phyloP scores from a whole-genome alignment of 2,329 filamentous ascomycete genomes.

The Paracamarosporium sp. region DNA sequence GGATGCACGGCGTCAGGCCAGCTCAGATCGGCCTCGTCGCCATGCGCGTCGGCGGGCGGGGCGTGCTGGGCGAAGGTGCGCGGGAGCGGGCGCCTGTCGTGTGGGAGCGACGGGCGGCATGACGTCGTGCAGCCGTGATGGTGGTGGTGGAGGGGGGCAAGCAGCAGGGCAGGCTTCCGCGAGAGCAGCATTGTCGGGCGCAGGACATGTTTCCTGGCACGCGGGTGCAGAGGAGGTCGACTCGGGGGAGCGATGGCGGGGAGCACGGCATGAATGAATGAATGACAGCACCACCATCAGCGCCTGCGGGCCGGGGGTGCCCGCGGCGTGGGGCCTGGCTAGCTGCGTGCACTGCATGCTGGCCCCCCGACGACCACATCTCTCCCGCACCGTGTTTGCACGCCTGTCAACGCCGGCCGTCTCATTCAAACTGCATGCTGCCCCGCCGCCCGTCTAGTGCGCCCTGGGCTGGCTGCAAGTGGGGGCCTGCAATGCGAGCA shows the following conservation, averaged over 20 bases:
- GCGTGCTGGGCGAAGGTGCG: constrained; percentile 38
- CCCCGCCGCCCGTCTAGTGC: not conserved
- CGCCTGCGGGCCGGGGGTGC: too few relatives aligned
- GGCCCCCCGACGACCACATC: not conserved
- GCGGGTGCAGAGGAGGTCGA: constrained; percentile 12
- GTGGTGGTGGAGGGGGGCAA: constrained; percentile 34
- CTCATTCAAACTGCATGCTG: constrained; percentile 4
- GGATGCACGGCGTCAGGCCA: constrained; percentile 46
- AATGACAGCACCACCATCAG: not conserved
- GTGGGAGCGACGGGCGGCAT: constrained; percentile 48
- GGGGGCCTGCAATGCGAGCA: constrained; percentile 18
- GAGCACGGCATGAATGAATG: constrained; percentile 1
- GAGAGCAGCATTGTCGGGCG: constrained; percentile 18
- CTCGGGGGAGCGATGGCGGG: constrained; percentile 11
- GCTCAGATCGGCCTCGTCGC: constrained; percentile 28
- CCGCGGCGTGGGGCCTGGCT: too few relatives aligned
- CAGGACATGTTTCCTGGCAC: constrained; percentile 28
- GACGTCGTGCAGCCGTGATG: constrained; percentile 38
- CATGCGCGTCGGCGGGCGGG: constrained; percentile 16
- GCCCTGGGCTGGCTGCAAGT: constrained; percentile 9
- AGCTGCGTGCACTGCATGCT: too few relatives aligned
- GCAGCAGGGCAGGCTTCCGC: constrained; percentile 21
- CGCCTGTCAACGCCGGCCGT: constrained; percentile 10
- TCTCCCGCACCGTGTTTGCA: not conserved
- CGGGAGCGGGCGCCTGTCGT: constrained; percentile 25